Evolutionary conservation across 164 flowering plant species (phyloP), one percentile per base, ranked within the genome.

Genomic region (Protea cynaroides): DNA sequence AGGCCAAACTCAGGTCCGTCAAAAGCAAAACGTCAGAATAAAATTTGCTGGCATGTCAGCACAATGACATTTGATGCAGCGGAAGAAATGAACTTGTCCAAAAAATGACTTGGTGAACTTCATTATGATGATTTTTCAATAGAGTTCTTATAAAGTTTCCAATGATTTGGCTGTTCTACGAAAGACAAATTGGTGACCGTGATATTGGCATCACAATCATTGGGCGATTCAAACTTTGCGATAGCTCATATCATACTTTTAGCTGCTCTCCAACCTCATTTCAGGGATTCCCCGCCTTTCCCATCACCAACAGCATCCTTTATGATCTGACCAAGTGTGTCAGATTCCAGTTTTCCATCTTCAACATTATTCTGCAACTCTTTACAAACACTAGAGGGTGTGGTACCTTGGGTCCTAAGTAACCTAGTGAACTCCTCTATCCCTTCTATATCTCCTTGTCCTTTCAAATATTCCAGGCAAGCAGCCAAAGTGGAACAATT

Each of bases 391-490:
- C 50, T 74, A 14, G 3, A 59, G 19, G 76, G 56, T 34, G 68
- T 21, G n/a, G 73, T 46, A 52, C 59, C 68, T 17, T 64, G 54
- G 4, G n/a, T 43, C 43, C 59, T 36, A 2, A 78, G 56, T 5
- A 69, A 58, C 38, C 60, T 68, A 6, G 65, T 29, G 2, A 80
- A 71, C 65, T 71, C 78, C 56, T 67, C 76, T n/a, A 58, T 65
- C 38, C 59, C 75, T 36, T 71, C 75, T 43, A 65, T 3, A 64
- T 75, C 57, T 15, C 78, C 75, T 34, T 79, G 58, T 3, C 52
- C 71, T 58, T 77, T 74, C 55, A 80, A 65, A 63, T 71, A 74
- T 13, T 64, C 63, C 67, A 83, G 24, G 71, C 78, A 71, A 24
- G 72, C 38, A 1, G 50, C 59, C 34, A 78, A 40, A n/a, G 62